Base-by-base conservation (phyloP, 257 asterid species). In the Penstemon barbatus region DNA sequence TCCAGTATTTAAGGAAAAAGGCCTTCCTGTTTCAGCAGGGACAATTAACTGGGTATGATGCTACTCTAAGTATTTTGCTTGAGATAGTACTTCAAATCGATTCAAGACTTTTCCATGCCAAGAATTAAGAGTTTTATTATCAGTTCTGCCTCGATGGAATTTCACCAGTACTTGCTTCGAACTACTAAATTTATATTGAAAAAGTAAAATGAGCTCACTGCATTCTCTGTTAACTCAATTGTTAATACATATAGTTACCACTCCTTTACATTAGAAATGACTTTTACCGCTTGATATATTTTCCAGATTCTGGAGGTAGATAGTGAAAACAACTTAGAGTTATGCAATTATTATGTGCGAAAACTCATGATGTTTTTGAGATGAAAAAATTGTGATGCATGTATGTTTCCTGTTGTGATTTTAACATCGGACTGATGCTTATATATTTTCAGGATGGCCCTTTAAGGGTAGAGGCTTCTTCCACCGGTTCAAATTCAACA, bases 401-500 rank as follows among this genome's bases (percentile, higher is more conserved):
- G 52, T 53, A 62, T 8, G 45, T 59, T 46, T 56, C 5, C 58
- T 48, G 57, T 64, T 42, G 39, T 69, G 33, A 65, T 61, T 70
- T 13, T 48, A 43, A 18, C 66, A 49, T 66, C 75, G 42, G 65
- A 62, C 75, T 63, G 77, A 81, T 66, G 70, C 63, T 37, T 71
- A 54, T 12, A 69, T 65, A 50, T 76, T 65, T 78, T 74, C 87
- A 93, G 98, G 97, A 93, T 78, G 96, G 98, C 63, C 97, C 98
- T 65, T 79, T 90, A 71, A 86, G 95, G 87, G 79, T 93, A 68
- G 94, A 80, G 81, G 95, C 96, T 69, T 70, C 90, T 42, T 88
- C 96, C 68, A 93, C 97, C 3, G 98, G 98, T 65, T 88, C 97
- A 62, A 84, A 90, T 82, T 93, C 98, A 57, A 93, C 97, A 60